Evolutionary conservation across 108 stramenopile genomes (phyloP).

Genomic region (Fistulifera pelliculosa): DNA sequence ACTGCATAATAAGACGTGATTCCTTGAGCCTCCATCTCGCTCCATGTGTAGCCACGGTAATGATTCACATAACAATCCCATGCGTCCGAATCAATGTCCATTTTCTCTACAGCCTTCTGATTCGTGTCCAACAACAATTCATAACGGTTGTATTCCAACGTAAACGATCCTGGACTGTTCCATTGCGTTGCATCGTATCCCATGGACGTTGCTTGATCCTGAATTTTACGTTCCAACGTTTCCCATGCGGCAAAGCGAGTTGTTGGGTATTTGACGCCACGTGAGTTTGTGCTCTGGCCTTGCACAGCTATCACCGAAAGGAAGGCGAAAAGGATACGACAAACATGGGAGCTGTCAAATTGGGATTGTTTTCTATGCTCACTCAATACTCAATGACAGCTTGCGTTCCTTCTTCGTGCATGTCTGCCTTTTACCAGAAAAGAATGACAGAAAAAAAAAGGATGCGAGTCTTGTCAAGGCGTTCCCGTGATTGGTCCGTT

Average conservation of each 20-base stretch:
- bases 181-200: slow-evolving; percentile 26
- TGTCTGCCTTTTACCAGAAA: no score
- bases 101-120: slow-evolving; percentile 12
- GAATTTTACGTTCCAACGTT: slow-evolving; percentile 9
- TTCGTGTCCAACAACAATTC: slow-evolving; percentile 18
- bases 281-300: background rate
- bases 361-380: no score
- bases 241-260: slow-evolving; percentile 33
- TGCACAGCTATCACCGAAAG: no score
- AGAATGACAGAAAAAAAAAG: no score
- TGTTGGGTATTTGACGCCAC: slow-evolving; percentile 12
- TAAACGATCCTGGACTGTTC: slow-evolving; percentile 21
- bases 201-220: slow-evolving; percentile 13
- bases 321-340: no score
- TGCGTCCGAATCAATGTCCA: slow-evolving; percentile 23
- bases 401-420: no score
- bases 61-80: slow-evolving; percentile 51
- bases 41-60: slow-evolving; percentile 24
- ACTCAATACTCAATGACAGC: no score
- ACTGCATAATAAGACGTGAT: slow-evolving; percentile 13
- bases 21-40: slow-evolving; percentile 10
- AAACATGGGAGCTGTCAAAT: no score
- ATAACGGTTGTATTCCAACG: slow-evolving; percentile 23
- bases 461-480: no score
- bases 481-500: no score